Evolutionary conservation across 176 grass and related monocot species (phyloP), one percentile per base, ranked within the genome.

Genomic region (Juncus effusus): DNA sequence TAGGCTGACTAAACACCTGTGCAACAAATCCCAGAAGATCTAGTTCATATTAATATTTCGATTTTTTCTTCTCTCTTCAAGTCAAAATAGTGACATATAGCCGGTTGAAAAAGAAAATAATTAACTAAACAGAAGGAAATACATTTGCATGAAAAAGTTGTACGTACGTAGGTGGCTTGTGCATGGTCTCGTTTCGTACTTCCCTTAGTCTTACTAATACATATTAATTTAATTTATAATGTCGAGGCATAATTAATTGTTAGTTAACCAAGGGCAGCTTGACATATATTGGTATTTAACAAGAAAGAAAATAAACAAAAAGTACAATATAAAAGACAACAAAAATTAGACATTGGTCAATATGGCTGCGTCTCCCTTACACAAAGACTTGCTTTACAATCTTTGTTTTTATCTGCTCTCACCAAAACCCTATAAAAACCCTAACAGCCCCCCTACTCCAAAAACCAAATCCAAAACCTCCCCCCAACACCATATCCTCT

Each of bases 371-470:
- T 77, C 52, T 84, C 81, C 85, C 74, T 15, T 76, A 74, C 80
- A 74, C 81, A 80, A 83, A 56, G 62, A 81, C 53, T 88, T 71
- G 41, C 77, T 69, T 70, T 76, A 57, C 38, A 16, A 50, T 38
- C 59, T 61, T 62, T 82, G 51, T 62, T 38, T 35, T 77, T 49
- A 69, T 67, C 77, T 70, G 13, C 68, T 82, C 54, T 57, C 47
- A 76, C 79, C 80, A 36, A 79, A 77, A 76, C 65, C 74, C 80
- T 88, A 88, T 88, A 88, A 88, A 28, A 83, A 88, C 55, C 85
- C 76, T 54, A 65, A 76, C 73, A 76, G 62, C 51, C 10, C 64
- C n/a, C 59, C 44, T 35, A 77, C 76, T n/a, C 79, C 76, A 83
- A 78, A 28, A 71, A 65, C 36, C 76, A 58, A 82, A 76, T 68